Percentiles rank a stretch among this genome's conserved stretches.
Evolutionary conservation across 306 rosid species (phyloP).

Genomic region (Inga laurina): DNA sequence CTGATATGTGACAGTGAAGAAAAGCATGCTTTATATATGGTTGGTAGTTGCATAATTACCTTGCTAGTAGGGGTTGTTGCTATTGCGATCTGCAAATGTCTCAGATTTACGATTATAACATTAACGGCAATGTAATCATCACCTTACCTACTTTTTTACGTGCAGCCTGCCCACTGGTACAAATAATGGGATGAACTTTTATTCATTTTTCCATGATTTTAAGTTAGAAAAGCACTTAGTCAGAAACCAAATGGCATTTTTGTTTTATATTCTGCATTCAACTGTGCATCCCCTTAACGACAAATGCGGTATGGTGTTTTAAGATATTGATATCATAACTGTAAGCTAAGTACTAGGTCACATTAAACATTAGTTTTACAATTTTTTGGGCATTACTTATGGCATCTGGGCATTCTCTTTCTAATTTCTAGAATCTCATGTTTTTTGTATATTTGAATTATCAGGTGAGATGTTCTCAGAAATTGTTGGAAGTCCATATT

Average conservation of each 20-base stretch:
- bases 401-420: not conserved
- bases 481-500: slow-evolving; percentile 85
- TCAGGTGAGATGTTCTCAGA: slow-evolving; percentile 76
- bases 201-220: not conserved
- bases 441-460: not conserved
- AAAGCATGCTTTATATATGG: not conserved
- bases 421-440: not conserved
- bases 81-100: not conserved
- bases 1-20: not conserved
- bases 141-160: not conserved
- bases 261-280: not conserved
- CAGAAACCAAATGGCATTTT: not conserved
- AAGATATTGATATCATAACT: slow-evolving; percentile 20
- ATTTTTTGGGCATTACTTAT: not conserved
- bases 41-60: not conserved
- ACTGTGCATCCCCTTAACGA: not conserved
- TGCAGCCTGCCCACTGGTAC: not conserved
- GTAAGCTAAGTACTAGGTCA: not conserved
- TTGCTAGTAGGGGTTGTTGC: not conserved
- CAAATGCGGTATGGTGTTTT: not conserved
- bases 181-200: not conserved
- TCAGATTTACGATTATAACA: not conserved
- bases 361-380: not conserved
- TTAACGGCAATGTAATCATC: not conserved
- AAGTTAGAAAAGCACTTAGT: not conserved